Evolutionary conservation across 169 alveolate genomes (phyloP), one percentile per base, ranked within the genome.

Genomic region (Cryptosporidium felis): DNA sequence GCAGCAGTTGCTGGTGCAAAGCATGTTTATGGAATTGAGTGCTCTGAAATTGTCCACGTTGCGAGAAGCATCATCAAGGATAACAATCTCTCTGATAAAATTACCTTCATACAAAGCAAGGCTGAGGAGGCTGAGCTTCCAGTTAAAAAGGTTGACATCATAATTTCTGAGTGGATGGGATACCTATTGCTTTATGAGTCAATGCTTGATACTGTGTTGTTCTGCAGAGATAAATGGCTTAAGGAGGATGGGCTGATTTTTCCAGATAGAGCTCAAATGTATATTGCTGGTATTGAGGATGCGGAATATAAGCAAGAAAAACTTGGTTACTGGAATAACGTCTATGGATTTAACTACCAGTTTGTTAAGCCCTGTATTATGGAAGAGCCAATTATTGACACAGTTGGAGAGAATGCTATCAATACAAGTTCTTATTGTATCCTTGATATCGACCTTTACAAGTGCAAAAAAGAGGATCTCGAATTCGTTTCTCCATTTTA

Each of bases 81-180:
- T 34, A 98, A 98, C 91, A 95, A 95, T 9, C 82, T 95, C 26
- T 82, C 89, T 0, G 97, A 95, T 45, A 90, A 92, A 89, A 95
- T 98, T 38, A 97, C 99, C 14, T 93, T 95, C 53, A 81, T 98
- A 18, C 94, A 96, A 82, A 97, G 98, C 12, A 95, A 96, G 89
- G 99, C 98, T 14, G 99, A 98, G 89, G 99, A 98, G 38, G 91
- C 97, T 14, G 96, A 92, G 36, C 91, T 96, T 26, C 99, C 99
- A 16, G 97, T 96, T 8, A 96, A 95, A 46, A 90, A 95, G 61
- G 99, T 98, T 3, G 99, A 98, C 88, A 97, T 97, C 58, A 98
- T 98, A 56, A 93, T 98, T 44, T 93, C 98, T 28, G 99, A 98
- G 89, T 97, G 99, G 99, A 97, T 98, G 99, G 99, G 99, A 0